Base-by-base conservation (phyloP, 805 yeast species). In the Candida dendrica region DNA sequence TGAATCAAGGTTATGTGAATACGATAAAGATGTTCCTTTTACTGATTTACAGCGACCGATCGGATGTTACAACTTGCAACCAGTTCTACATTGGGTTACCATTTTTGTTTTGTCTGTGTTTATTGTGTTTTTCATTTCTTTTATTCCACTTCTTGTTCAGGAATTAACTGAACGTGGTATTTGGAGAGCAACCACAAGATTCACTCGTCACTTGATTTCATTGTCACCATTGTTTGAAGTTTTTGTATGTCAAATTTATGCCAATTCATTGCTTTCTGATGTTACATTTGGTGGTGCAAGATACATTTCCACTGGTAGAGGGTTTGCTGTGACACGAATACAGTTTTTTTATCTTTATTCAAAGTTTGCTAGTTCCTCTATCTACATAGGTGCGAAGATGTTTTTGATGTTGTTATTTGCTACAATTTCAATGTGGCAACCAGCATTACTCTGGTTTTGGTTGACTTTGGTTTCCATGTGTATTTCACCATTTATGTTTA, bases 171-270 rank as follows among this genome's bases (percentile, higher is more conserved):
- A 91, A 59, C 79, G 89, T 53, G 97, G 98, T 0, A 50, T 81
- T 13, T 71, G 84, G 77, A 81, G 82, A 50, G 91, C 96, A 0
- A 51, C 74, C 3, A 68, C 74, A 31, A 71, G 97, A 48, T 74
- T 90, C 39, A 58, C 75, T n/a, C 77, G 75, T 59, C 98, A 91
- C 55, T 70, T 91, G 43, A 58, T 77, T 27, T 89, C 96, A 0
- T 61, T 90, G 45, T 84, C 97, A 2, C 97, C 97, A 2, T 64
- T 90, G 41, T 91, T 91, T 64, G 98, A 91, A 60, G 97, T 91
- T 6, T 89, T 91, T 64, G 96, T 87, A 8, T 88, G 97, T 60
- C 96, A 90, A 62, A 83, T 90, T 8, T 91, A 91, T 59, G 85
- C 97, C 4, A 77, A 78, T 52, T 75, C 96, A 1, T 66, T 91